Evolutionary conservation across 257 asterid species (phyloP).

Genomic region (Lycium ferocissimum): DNA sequence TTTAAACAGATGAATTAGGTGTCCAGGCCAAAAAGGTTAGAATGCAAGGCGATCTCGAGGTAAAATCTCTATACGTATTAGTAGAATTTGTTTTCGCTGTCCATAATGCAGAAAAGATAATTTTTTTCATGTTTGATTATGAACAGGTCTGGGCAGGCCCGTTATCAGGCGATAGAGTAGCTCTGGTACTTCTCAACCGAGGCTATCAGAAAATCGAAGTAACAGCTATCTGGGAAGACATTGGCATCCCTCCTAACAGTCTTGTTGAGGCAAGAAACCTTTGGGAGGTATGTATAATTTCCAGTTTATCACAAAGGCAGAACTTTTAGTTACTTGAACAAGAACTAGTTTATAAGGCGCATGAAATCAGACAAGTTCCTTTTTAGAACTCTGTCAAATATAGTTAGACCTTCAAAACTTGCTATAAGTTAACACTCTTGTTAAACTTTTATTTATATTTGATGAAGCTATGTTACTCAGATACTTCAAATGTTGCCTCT

Average conservation of each 20-base stretch:
- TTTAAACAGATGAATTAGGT: conserved; percentile 63
- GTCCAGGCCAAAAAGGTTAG: conserved; percentile 84
- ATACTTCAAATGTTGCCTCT: too few relatives aligned
- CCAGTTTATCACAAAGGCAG: not conserved
- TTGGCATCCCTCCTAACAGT: conserved; percentile 61
- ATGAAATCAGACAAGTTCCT: not conserved
- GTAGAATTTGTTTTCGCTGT: not conserved
- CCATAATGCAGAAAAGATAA: not conserved
- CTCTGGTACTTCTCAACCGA: conserved; percentile 68
- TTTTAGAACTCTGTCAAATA: not conserved
- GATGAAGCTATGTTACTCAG: not conserved
- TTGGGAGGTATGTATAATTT: conserved; percentile 64
- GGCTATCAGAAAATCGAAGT: conserved; percentile 42
- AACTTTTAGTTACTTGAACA: not conserved
- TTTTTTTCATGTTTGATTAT: not conserved
- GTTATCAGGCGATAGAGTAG: conserved; percentile 67
- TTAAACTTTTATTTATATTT: not conserved
- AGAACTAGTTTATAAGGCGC: too few relatives aligned
- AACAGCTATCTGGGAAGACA: conserved; percentile 80
- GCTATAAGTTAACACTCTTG: not conserved
- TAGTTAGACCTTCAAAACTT: not conserved
- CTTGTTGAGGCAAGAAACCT: conserved; percentile 66
- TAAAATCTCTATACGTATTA: conserved; percentile 30
- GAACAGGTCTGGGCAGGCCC: conserved; percentile 90
- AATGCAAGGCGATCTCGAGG: conserved; percentile 83